A percentile compares a stretch with the other conserved stretches of the same genome.
These are phyloP conservation scores for Ceratobasidium papillatum DNA, from an alignment of 1,284 basidiomycete genomes.

Conservation along the genomic window DNA sequence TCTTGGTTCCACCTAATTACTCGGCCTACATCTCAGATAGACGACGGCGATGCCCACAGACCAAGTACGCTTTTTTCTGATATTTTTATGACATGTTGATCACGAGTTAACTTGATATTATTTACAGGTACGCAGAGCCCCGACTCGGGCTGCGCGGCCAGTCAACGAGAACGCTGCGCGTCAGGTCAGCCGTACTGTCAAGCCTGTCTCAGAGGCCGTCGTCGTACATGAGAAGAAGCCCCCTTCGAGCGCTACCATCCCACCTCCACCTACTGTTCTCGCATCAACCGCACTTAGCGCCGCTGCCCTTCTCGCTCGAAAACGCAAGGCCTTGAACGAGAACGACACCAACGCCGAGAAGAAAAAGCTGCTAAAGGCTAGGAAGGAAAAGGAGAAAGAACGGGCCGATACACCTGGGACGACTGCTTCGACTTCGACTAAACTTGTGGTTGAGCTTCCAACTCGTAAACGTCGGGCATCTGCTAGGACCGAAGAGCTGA, in stretches of 20 bases:
- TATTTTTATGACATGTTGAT: neutral
- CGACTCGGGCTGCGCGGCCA: slow-evolving; percentile 26
- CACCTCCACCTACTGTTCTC: slow-evolving; percentile 2
- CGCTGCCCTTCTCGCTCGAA: slow-evolving; percentile 6
- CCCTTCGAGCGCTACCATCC: neutral
- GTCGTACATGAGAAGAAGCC: slow-evolving; percentile 13
- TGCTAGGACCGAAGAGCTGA: neutral
- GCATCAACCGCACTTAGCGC: slow-evolving; percentile 22
- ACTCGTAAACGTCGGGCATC: slow-evolving; percentile 14
- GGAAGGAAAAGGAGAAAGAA: slow-evolving; percentile 13
- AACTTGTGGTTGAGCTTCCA: slow-evolving; percentile 27
- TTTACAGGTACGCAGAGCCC: slow-evolving; percentile 11
- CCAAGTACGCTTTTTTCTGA: slow-evolving; percentile 1
- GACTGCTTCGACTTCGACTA: slow-evolving; percentile 8
- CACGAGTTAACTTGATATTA: neutral
- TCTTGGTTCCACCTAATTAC: neutral
- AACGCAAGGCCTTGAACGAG: slow-evolving; percentile 21
- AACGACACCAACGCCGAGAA: slow-evolving; percentile 33
- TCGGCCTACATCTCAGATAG: neutral
- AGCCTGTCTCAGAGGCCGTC: slow-evolving; percentile 5
- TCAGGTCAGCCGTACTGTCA: slow-evolving; percentile 4
- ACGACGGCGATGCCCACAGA: neutral
- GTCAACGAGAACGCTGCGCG: slow-evolving; percentile 34
- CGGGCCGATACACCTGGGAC: slow-evolving; percentile 1
- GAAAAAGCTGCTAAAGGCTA: slow-evolving; percentile 7